Base-by-base conservation (phyloP, 2,329 filamentous ascomycete species). In the Alternaria solani region DNA sequence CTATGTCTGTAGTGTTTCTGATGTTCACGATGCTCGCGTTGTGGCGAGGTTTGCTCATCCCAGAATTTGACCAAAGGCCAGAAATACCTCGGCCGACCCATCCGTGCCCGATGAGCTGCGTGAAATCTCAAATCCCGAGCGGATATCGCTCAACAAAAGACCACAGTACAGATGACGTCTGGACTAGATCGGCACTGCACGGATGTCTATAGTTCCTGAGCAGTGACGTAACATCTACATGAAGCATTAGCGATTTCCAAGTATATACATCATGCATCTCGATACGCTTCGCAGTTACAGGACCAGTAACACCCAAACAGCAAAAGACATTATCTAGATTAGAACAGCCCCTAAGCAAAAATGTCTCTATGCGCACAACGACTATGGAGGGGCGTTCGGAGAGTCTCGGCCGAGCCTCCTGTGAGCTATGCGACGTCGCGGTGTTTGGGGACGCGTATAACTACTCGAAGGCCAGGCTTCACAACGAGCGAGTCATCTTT, bases 331-430 rank as follows among this genome's bases (percentile, higher is more conserved):
- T 23, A 38, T 6, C 43, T 32, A 30, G 3, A 32, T 26, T 16
- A 47, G 11, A 20, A 47, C 5, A 32, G 2, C n/a, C 11, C 8
- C 14, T n/a, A 11, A 39, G 25, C 6, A 32, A 30, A 34, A 11
- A 55, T 55, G 52, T 46, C 52, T 47, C 42, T 55, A 16, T 55
- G 52, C 32, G 42, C 32, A 25, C 38, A 36, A 36, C 47, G 56
- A 53, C n/a, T 32, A n/a, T 12, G 48, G 28, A 53, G 52, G 42
- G 26, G 25, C 30, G n/a, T 55, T 44, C 16, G 52, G 52, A 30
- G 34, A 5, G 4, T 39, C 43, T 47, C 42, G 42, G 42, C 42
- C 23, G 43, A 39, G 16, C n/a, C 42, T 3, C 32, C 42, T 39
- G 25, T 38, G 43, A 8, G 52, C 32, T 26, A 41, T 34, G 41